Conservation (phyloP, 345 rosid species). For the Dovyalis caffra region DNA sequence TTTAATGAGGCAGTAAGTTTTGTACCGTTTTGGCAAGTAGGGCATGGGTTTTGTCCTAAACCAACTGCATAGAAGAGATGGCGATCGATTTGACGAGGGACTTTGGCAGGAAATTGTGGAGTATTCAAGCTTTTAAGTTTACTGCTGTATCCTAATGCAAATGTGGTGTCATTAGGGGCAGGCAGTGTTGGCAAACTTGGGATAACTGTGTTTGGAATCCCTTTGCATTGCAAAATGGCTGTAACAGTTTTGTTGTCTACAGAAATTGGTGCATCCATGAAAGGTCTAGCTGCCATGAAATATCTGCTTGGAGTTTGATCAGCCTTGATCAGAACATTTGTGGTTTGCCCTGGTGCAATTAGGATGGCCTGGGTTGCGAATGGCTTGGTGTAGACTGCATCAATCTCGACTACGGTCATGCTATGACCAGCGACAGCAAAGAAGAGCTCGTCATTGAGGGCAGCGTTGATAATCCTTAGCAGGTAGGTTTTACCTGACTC, state of each 20-base stretch:
- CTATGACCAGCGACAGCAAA: slow-evolving; percentile 24
- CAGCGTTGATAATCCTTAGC: no score
- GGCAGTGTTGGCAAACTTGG: slow-evolving; percentile 18
- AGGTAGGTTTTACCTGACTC: no score
- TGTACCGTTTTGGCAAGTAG: slow-evolving; percentile 6
- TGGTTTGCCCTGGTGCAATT: slow-evolving; percentile 4
- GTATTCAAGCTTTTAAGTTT: slow-evolving; percentile 25
- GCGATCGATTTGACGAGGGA: slow-evolving; percentile 29
- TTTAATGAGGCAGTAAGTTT: slow-evolving; percentile 6
- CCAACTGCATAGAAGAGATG: not conserved
- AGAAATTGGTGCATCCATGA: no score
- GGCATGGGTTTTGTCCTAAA: not conserved
- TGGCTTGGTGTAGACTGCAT: slow-evolving; percentile 47
- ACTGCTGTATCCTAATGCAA: slow-evolving; percentile 7
- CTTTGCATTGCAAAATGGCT: slow-evolving; percentile 29
- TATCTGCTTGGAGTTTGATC: no score
- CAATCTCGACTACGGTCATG: slow-evolving; percentile 40
- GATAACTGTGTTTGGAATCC: slow-evolving; percentile 19
- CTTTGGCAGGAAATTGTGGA: slow-evolving; percentile 21
- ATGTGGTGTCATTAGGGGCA: slow-evolving; percentile 16
- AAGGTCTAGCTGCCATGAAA: no score
- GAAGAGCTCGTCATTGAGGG: no score
- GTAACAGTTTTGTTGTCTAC: slow-evolving; percentile 20
- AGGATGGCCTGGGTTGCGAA: slow-evolving; percentile 37
- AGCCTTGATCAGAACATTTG: slow-evolving; percentile 23